These are phyloP conservation scores for Lecanosticta acicola DNA, from an alignment of 2,329 filamentous ascomycete species.

Conservation along the genomic window DNA sequence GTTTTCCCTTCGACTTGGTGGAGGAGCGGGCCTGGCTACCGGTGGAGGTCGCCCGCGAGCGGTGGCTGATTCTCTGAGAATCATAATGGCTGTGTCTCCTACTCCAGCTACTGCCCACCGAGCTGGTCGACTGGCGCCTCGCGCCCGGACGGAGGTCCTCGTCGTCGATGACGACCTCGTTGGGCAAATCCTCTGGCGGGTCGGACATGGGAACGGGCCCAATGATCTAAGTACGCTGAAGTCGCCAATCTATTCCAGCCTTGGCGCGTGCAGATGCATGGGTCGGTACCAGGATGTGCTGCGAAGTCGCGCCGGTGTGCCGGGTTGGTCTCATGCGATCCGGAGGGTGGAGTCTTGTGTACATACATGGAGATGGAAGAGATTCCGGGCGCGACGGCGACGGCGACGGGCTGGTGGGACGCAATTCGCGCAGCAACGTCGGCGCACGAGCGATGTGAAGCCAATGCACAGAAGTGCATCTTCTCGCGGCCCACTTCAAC, in stretches of 20 bases:
- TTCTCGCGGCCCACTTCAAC: too few relatives aligned
- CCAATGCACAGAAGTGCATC: too few relatives aligned
- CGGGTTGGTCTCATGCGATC: slow-evolving; percentile 2
- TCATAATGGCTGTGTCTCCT: slow-evolving; percentile 23
- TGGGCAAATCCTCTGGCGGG: neutral
- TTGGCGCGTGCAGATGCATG: neutral
- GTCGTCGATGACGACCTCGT: slow-evolving; percentile 3
- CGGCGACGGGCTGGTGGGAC: too few relatives aligned
- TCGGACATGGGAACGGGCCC: neutral
- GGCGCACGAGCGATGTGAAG: too few relatives aligned
- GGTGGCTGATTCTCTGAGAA: slow-evolving; percentile 17
- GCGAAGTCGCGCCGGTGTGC: neutral
- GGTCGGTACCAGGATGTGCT: neutral
- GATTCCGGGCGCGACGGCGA: neutral
- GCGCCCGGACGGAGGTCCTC: neutral
- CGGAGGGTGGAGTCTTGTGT: too few relatives aligned
- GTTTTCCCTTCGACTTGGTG: slow-evolving; percentile 16
- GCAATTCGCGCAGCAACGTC: too few relatives aligned
- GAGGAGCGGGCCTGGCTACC: slow-evolving; percentile 11
- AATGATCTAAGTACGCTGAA: too few relatives aligned
- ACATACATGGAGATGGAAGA: neutral
- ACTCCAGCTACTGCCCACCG: slow-evolving; percentile 11
- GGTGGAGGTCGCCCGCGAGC: slow-evolving; percentile 17
- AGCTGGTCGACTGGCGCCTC: slow-evolving; percentile 15
- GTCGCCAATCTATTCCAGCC: neutral